Evolutionary conservation across 257 asterid species (phyloP).

Genomic region (Anisodus acutangulus): DNA sequence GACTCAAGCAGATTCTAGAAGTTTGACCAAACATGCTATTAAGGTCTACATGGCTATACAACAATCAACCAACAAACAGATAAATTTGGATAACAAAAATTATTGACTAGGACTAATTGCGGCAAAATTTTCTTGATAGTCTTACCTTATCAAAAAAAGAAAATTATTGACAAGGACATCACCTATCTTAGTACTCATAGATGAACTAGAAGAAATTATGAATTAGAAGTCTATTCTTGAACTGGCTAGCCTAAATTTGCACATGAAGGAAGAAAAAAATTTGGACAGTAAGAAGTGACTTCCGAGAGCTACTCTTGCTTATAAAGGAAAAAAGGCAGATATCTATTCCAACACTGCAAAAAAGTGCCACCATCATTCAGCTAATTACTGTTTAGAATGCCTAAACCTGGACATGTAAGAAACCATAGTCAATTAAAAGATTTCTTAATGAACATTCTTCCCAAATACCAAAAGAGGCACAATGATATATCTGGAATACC

Average conservation of each 20-base stretch:
- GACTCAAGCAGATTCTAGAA: not conserved
- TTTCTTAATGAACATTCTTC: not conserved
- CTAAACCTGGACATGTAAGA: not conserved
- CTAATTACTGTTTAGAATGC: not conserved
- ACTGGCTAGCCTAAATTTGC: constrained; percentile 5
- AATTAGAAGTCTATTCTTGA: not conserved
- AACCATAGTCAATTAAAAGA: not conserved
- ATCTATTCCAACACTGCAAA: not conserved
- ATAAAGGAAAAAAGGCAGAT: not conserved
- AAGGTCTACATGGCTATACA: not conserved
- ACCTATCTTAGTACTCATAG: not conserved
- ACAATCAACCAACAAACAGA: not conserved
- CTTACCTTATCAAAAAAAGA: no score
- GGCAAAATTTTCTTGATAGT: no score
- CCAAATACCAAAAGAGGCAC: not conserved
- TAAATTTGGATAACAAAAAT: not conserved
- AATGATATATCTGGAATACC: not conserved
- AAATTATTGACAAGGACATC: not conserved
- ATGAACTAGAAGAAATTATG: not conserved
- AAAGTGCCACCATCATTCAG: not conserved
- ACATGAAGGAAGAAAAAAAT: not conserved
- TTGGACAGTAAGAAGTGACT: not conserved
- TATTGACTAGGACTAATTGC: not conserved
- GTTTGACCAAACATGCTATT: not conserved
- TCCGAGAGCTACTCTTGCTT: not conserved